Percentiles rank a stretch among this genome's conserved stretches.
phyloP scores from a whole-genome alignment of 768 basidiomycete species.

The Galerina sulciceps region DNA sequence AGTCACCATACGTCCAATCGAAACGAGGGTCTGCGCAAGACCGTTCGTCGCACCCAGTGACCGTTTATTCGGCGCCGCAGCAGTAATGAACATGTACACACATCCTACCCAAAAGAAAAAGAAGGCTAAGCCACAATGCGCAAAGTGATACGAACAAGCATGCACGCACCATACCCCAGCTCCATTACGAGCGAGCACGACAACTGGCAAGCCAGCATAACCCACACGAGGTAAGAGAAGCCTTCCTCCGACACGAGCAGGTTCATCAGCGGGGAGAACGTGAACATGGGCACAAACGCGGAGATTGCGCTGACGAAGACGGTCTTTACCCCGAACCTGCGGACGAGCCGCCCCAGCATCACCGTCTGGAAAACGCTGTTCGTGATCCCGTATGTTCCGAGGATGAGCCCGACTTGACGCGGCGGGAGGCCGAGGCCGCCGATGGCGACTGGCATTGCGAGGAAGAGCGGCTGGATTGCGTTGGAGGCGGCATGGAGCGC shows the following conservation, averaged over 20 bases:
- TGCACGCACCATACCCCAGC: conserved; percentile 36
- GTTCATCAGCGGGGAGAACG: conserved; percentile 55
- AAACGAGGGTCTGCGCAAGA: conserved; percentile 32
- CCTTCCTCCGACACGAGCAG: conserved; percentile 37
- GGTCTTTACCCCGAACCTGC: conserved; percentile 56
- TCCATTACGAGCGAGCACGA: conserved; percentile 32
- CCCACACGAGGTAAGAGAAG: conserved; percentile 30
- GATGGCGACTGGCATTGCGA: conserved; percentile 54
- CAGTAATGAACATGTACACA: conserved; percentile 53
- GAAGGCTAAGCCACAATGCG: neutral
- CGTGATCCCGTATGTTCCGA: conserved; percentile 53
- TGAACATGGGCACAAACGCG: conserved; percentile 46
- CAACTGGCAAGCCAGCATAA: conserved; percentile 30
- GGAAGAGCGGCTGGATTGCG: conserved; percentile 54
- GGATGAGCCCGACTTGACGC: conserved; percentile 54
- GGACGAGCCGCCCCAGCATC: conserved; percentile 55
- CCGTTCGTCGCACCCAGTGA: conserved; percentile 64
- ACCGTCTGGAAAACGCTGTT: conserved; percentile 59
- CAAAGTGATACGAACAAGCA: neutral
- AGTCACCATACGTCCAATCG: conserved; percentile 26
- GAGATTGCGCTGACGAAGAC: conserved; percentile 50
- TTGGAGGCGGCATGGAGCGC: conserved; percentile 38
- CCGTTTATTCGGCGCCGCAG: conserved; percentile 55
- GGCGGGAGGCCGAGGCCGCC: conserved; percentile 65
- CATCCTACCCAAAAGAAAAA: conserved; percentile 19